Conservation (phyloP, 1,284 basidiomycete species). For the Ganoderma boninense region DNA sequence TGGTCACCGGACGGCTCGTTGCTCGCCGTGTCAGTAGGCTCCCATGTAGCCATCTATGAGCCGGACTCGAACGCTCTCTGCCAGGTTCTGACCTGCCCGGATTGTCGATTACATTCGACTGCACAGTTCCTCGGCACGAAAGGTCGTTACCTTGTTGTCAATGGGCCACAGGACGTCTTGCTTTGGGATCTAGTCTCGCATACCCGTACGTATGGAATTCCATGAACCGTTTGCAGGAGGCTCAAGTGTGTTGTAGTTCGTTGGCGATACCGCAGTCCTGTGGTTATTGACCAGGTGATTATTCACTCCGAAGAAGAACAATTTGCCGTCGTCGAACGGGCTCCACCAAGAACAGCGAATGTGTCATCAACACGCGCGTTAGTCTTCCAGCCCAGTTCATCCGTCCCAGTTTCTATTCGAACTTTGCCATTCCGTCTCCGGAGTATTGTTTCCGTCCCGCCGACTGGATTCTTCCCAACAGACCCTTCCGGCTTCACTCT, state of each 20-base stretch:
- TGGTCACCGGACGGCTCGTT: constrained; percentile 93
- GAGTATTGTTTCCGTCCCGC: constrained; percentile 57
- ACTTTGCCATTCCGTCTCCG: constrained; percentile 69
- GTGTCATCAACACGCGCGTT: constrained; percentile 51
- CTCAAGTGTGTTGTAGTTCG: constrained; percentile 49
- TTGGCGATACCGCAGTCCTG: constrained; percentile 60
- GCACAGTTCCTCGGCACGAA: constrained; percentile 70
- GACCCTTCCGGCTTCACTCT: constrained; percentile 56
- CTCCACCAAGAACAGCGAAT: constrained; percentile 38
- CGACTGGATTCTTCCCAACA: constrained; percentile 39
- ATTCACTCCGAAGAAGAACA: constrained; percentile 64
- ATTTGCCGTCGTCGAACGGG: constrained; percentile 62
- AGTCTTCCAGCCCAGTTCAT: constrained; percentile 58
- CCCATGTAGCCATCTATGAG: constrained; percentile 83
- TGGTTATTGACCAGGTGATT: constrained; percentile 54
- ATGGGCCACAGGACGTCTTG: constrained; percentile 61
- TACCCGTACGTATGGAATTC: constrained; percentile 38
- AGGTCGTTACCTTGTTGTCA: constrained; percentile 70
- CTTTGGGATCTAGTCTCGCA: constrained; percentile 87
- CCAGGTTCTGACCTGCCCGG: constrained; percentile 69
- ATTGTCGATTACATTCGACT: constrained; percentile 54
- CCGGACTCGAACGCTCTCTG: constrained; percentile 72
- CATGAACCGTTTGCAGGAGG: constrained; percentile 11
- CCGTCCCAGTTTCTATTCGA: constrained; percentile 50
- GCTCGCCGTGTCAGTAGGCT: constrained; percentile 77